phyloP scores from a whole-genome alignment of 2,329 filamentous ascomycete species.

The Microdochium bolleyi region DNA sequence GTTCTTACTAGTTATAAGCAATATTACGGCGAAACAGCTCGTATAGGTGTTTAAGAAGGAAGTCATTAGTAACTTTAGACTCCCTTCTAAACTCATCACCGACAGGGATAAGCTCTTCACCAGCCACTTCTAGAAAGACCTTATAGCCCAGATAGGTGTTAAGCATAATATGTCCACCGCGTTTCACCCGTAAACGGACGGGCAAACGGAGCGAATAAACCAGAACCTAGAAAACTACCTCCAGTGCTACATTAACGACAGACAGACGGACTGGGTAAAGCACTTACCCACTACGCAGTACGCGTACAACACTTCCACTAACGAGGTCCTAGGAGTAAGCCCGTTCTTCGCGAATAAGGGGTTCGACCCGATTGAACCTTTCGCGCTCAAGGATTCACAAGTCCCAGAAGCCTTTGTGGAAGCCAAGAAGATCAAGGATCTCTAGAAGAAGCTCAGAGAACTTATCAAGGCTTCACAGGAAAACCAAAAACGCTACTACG shows the following conservation, averaged over 20 bases:
- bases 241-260: background rate
- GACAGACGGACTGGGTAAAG: background rate
- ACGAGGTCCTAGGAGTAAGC: constrained; percentile 1
- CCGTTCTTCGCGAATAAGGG: background rate
- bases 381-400: background rate
- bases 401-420: background rate
- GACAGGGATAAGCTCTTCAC: background rate
- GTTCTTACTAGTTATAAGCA: background rate
- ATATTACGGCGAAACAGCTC: background rate
- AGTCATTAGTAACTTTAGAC: background rate
- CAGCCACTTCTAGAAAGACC: constrained; percentile 4
- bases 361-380: background rate
- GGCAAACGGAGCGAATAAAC: background rate
- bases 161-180: background rate
- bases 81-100: background rate
- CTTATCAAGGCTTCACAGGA: background rate
- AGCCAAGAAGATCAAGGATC: background rate
- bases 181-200: constrained; percentile 4
- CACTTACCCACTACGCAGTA: background rate
- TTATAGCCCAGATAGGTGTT: background rate
- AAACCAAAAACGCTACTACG: constrained; percentile 1
- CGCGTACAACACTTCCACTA: background rate
- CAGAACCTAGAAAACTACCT: background rate
- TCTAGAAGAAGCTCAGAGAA: constrained; percentile 1
- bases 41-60: background rate